Conservation (phyloP, 2,329 filamentous ascomycete species). For the Exophiala xenobiotica region DNA sequence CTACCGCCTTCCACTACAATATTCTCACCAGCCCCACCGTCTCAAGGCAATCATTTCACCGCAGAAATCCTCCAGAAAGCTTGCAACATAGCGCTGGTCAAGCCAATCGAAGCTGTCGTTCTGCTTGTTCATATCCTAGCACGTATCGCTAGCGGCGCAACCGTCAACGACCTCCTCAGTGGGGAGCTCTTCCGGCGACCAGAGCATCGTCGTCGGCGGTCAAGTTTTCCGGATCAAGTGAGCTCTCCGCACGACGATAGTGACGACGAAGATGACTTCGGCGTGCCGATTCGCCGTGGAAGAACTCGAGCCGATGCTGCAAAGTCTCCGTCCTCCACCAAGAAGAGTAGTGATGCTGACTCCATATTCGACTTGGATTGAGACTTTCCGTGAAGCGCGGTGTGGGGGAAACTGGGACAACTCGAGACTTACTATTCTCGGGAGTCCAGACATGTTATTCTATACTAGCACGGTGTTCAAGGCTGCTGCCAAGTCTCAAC, state of each 20-base stretch:
- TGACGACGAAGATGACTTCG: constrained; percentile 41
- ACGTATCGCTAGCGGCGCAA: constrained; percentile 59
- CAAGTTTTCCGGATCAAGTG: constrained; percentile 22
- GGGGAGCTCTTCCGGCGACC: constrained; percentile 26
- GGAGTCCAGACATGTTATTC: neutral
- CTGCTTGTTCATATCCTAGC: constrained; percentile 81
- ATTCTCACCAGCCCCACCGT: constrained; percentile 44
- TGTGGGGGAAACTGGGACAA: too few relatives aligned
- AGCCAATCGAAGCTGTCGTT: constrained; percentile 74
- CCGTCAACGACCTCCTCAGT: constrained; percentile 33
- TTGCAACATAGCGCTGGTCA: constrained; percentile 71
- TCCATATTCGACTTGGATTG: constrained; percentile 28
- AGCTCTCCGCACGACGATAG: constrained; percentile 24
- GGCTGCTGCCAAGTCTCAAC: neutral
- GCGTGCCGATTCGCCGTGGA: constrained; percentile 35
- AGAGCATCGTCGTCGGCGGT: constrained; percentile 23
- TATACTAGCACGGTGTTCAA: neutral
- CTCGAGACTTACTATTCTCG: too few relatives aligned
- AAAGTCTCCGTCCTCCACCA: neutral
- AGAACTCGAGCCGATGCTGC: constrained; percentile 11
- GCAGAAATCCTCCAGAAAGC: constrained; percentile 73
- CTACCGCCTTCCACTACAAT: constrained; percentile 68
- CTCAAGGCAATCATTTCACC: constrained; percentile 47
- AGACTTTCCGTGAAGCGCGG: neutral
- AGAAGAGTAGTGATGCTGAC: constrained; percentile 15